Base-by-base conservation (phyloP, 805 yeast species). In the Lipomyces lipofer region DNA sequence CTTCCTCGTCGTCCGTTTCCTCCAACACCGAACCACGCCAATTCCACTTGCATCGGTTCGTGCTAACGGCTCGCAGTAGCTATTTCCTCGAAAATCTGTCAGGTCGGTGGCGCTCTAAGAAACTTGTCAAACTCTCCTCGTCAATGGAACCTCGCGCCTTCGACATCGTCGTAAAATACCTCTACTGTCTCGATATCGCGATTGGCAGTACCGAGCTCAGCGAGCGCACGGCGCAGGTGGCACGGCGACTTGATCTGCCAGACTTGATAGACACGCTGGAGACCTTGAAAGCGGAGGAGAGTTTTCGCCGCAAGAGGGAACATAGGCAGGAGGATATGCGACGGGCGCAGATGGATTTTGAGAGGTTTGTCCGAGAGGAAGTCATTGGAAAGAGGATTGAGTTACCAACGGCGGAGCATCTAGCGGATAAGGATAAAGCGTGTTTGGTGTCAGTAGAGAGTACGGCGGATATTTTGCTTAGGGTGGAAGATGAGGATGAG, bases 161-260 rank as follows among this genome's bases (percentile, higher is more conserved):
- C 19, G 58, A 63, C 1, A 47, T 63, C 8, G 59, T 70, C 2
- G 48, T 74, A 10, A 69, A 71, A 25, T 71, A 67, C 42, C 46
- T 75, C 40, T 74, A 74, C 58, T 57, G 76, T 64, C 58, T 69
- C 62, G 71, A 78, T 63, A 44, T 77, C 67, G 55, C 66, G 69
- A 51, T 67, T 71, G 50, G 75, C 69, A 4, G 73, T 69, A 46
- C 43, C 2, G 54, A 49, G 52, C 24, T 49, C 6, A 33, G 58
- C 24, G 59, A 56, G 3, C 43, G 57, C 1, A 56, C 80, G 15
- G 52, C 59, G 10, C 49, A 63, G 8, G 63, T 73, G 42, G 75
- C 81, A 0, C 60, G 59, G 1, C 63, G 66, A 32, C 66, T 76
- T 36, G 63, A 67, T 13, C 58, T 80, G 22, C 43, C 60, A 1